Conservation (phyloP, 2,329 filamentous ascomycete genomes). For the Didymella lethalis region DNA sequence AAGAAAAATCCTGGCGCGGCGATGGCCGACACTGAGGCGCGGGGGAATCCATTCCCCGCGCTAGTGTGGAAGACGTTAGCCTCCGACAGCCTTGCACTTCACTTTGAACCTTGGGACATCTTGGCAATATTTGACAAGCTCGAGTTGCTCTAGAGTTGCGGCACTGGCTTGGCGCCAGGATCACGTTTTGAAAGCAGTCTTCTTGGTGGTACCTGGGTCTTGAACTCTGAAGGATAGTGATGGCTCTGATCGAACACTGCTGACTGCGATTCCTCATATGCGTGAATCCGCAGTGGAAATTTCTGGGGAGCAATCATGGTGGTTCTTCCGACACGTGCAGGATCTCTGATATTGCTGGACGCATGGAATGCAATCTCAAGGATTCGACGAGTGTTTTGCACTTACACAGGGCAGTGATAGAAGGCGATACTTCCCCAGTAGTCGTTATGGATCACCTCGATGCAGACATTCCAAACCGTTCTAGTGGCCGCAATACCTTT, state of each 20-base stretch:
- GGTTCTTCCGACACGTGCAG: neutral
- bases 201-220: too few relatives aligned
- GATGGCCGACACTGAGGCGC: constrained; percentile 17
- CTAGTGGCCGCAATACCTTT: neutral
- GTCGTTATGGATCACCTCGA: neutral
- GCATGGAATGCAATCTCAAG: neutral
- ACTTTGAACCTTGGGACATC: neutral
- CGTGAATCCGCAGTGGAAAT: neutral
- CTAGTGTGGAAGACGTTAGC: constrained; percentile 15
- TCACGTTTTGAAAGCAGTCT: neutral
- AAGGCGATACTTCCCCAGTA: neutral
- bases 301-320: neutral
- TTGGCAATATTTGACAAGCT: neutral
- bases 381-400: neutral
- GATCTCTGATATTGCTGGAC: neutral
- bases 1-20: constrained; percentile 21
- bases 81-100: constrained; percentile 2
- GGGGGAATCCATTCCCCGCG: constrained; percentile 15
- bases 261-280: neutral
- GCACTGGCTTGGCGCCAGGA: neutral
- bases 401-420: neutral
- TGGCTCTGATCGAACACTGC: neutral
- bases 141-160: neutral
- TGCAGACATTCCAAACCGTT: neutral
- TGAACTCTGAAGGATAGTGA: neutral